Evolutionary conservation across 2,329 filamentous ascomycete genomes (phyloP), one percentile per base, ranked within the genome.

Genomic region (Polytolypa hystricis): DNA sequence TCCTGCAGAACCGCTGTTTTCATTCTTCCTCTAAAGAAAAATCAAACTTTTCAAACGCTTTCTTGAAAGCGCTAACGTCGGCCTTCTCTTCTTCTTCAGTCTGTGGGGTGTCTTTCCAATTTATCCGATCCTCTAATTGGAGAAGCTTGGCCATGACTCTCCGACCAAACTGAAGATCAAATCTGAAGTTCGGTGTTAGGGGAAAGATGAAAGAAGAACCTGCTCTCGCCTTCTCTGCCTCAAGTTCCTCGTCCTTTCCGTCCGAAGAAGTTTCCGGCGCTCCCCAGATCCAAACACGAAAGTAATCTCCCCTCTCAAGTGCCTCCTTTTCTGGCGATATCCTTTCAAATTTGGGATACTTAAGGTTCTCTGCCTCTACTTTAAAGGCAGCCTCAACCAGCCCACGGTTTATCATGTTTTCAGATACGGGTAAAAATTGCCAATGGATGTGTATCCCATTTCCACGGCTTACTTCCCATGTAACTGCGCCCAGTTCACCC

Each of bases 121-220:
- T 70, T 35, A 80, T 64, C n/a, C 91, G 70, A 30, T 74, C 65
- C 57, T 95, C 84, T 30, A 96, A 62, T 2, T 77, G 75, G 34
- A 98, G 67, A 35, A 98, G 65, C 61, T 94, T 95, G 1, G 85
- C 89, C 56, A 96, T 66, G 3, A 95, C 91, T 30, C 78, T 76
- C 27, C 93, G 73, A 3, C 84, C 86, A 52, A 93, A 96, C 54
- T 96, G 89, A 30, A 95, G 62, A 54, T 94, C 86, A 55, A 98
- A 96, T 10, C 81, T 74, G 44, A 81, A 73, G 12, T 74, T 77
- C 17, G 77, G 65, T 41, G 79, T 73, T 6, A 95, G 70, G 5
- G 76, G 76, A 64, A 96, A 74, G 36, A 87, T 70, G 40, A 95
- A 66, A 39, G 76, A 78, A 47, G 78, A 79, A 43, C 82, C 76